Conservation (phyloP, 1,139 yeast genomes). For the Eremothecium cymbalariae region DNA sequence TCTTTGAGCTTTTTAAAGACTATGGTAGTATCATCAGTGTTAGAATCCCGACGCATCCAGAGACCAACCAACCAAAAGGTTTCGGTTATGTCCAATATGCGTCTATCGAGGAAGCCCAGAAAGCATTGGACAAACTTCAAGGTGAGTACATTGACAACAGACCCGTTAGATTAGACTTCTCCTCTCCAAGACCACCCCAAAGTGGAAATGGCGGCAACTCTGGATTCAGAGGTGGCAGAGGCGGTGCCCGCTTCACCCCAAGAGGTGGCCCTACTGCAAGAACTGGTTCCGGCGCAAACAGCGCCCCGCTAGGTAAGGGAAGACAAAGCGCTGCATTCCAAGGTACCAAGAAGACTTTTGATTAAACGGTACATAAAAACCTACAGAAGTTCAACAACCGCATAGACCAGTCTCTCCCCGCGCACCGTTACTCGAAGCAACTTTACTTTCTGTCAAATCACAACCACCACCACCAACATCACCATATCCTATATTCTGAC, state of each 20-base stretch:
- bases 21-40: conserved; percentile 79
- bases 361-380: conserved; percentile 37
- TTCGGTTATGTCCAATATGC: conserved; percentile 94
- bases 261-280: conserved; percentile 35
- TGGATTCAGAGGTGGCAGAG: conserved; percentile 34
- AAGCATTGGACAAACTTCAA: conserved; percentile 78
- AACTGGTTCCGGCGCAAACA: conserved; percentile 51
- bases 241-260: conserved; percentile 39
- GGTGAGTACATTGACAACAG: conserved; percentile 89
- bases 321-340: conserved; percentile 47
- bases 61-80: conserved; percentile 97
- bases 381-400: too few relatives aligned
- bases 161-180: conserved; percentile 89
- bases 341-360: conserved; percentile 74
- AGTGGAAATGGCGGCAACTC: conserved; percentile 39
- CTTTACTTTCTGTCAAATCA: too few relatives aligned
- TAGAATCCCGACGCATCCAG: conserved; percentile 96
- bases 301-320: conserved; percentile 41
- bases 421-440: too few relatives aligned
- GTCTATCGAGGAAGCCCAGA: conserved; percentile 80
- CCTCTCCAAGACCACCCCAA: conserved; percentile 66
- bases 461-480: too few relatives aligned
- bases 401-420: too few relatives aligned
- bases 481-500: too few relatives aligned
- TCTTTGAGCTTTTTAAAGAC: conserved; percentile 64